Percentiles rank a stretch among this genome's conserved stretches.
Evolutionary conservation across 179 eudicot genomes (phyloP).

Genomic region (Beta lomatogona): DNA sequence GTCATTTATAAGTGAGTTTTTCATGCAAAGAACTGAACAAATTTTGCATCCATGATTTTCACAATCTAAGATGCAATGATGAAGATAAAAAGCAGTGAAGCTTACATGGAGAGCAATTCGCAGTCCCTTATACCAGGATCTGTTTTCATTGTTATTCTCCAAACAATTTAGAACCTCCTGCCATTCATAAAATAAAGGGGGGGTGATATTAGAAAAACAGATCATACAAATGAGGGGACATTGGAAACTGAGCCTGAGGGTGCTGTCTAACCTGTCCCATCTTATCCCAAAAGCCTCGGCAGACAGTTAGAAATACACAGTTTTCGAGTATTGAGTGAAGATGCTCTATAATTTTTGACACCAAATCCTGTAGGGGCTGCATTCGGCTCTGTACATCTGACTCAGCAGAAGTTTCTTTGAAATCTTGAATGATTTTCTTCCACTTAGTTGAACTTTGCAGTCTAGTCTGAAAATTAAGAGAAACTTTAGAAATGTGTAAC

Average conservation of each 20-base stretch:
- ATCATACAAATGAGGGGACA: neutral
- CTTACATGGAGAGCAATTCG: conserved; percentile 79
- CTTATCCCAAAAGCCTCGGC: conserved; percentile 81
- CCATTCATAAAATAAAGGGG: neutral
- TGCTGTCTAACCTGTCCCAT: conserved; percentile 65
- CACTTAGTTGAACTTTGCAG: conserved; percentile 62
- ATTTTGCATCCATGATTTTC: neutral
- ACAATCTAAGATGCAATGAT: neutral
- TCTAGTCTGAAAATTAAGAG: conserved; percentile 47
- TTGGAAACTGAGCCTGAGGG: neutral
- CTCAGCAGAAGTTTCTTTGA: conserved; percentile 59
- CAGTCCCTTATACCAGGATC: conserved; percentile 77
- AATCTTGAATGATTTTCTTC: conserved; percentile 80
- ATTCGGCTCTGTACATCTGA: conserved; percentile 67
- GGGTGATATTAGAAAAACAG: conserved; percentile 14
- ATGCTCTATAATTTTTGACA: conserved; percentile 54
- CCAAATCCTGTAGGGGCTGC: conserved; percentile 68
- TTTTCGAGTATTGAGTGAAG: conserved; percentile 62
- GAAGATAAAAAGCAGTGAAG: neutral
- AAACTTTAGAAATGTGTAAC: conserved; percentile 6
- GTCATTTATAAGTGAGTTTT: neutral
- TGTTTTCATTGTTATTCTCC: conserved; percentile 78
- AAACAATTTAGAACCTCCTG: conserved; percentile 65
- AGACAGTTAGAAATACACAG: conserved; percentile 55
- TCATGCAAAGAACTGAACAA: neutral